Evolutionary conservation across 2,329 filamentous ascomycete genomes (phyloP).

Genomic region (Cadophora malorum): DNA sequence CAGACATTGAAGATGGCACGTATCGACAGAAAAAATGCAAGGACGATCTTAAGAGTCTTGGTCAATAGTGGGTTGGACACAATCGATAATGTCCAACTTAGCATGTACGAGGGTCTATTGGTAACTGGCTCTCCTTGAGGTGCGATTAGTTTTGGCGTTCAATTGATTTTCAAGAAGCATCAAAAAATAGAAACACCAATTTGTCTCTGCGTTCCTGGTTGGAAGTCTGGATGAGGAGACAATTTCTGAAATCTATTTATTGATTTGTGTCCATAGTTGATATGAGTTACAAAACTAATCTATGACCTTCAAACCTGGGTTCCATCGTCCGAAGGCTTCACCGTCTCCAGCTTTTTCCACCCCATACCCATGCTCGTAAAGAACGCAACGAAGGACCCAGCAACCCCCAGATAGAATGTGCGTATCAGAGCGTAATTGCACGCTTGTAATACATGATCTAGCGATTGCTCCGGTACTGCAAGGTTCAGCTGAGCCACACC

Average conservation of each 20-base stretch:
- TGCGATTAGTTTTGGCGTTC: no score
- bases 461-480: conserved; percentile 43
- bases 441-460: conserved; percentile 48
- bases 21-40: conserved; percentile 10
- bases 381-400: conserved; percentile 45
- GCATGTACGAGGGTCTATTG: conserved; percentile 6
- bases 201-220: no score
- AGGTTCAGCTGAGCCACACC: conserved; percentile 49
- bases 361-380: conserved; percentile 50
- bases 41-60: conserved; percentile 7
- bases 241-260: no score
- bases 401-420: conserved; percentile 50
- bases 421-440: conserved; percentile 50
- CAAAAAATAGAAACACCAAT: no score
- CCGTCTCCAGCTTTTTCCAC: conserved; percentile 47
- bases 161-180: no score
- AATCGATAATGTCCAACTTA: neutral
- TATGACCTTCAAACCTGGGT: no score
- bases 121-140: neutral
- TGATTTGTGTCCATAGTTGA: neutral
- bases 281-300: neutral
- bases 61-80: conserved; percentile 4
- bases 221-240: no score
- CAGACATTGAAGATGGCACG: conserved; percentile 3
- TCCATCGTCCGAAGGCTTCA: no score